Evolutionary conservation across 805 yeast genomes (phyloP), one percentile per base, ranked within the genome.

Genomic region (Myxozyma melibiosi): DNA sequence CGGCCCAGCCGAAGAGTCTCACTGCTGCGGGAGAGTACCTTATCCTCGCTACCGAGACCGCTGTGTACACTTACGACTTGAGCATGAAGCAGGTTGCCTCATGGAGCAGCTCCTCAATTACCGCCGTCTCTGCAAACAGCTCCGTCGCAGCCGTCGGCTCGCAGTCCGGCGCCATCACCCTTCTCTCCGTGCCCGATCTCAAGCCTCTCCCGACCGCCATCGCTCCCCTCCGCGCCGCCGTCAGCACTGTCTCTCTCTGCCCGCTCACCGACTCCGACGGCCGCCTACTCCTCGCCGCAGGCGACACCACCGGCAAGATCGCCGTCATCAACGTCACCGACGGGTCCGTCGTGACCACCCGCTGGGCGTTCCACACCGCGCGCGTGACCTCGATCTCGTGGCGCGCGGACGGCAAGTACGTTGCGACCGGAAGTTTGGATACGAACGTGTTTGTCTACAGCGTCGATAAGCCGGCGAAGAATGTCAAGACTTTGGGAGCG

Each of bases 321-420:
- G 73, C 85, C n/a, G 76, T 91, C 35, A 90, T 82, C 72, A 78
- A 82, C 62, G 70, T 83, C 5, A 70, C 70, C 1, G 84, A 83
- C 38, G 63, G 63, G 2, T 80, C 76, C 49, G 66, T 71, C 18
- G 79, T 84, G 35, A 90, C 98, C 1, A 83, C 95, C 0, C 82
- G 97, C 69, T 94, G 99, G 99, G 85, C 96, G 0, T 92, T 89
- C 83, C 97, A 94, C 70, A 88, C 91, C 1, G 85, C 96, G 55
- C 84, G 81, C 53, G 86, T 94, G 61, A 83, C 82, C 57, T 80
- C 84, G 30, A 87, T 94, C 46, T 72, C 83, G 24, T 94, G 98
- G 99, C 80, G 84, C 43, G 75, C 75, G 8, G 90, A 86, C 65
- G 85, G 88, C 55, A 83, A 85, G 64, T 84, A 80, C 64, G 79